phyloP scores from a whole-genome alignment of 2,329 filamentous ascomycete species.

The Paramyrothecium roridum region DNA sequence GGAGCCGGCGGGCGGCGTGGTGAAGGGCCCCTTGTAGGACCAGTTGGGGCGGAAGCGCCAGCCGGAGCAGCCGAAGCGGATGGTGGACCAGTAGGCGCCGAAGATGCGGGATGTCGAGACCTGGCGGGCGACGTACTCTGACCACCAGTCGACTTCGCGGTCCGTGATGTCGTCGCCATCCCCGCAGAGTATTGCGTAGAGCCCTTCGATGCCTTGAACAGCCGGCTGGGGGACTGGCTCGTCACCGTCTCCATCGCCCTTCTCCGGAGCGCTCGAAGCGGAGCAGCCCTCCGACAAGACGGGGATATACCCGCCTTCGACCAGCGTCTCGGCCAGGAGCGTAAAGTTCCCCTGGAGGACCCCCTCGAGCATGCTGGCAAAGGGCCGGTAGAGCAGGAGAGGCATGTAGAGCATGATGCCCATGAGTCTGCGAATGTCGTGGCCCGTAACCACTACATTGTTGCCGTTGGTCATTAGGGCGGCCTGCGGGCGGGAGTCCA shows the following conservation, averaged over 20 bases:
- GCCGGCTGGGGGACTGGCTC: not conserved
- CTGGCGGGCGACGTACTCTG: constrained; percentile 23
- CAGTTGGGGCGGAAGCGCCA: constrained; percentile 34
- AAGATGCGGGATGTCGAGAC: constrained; percentile 22
- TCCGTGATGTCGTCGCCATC: constrained; percentile 25
- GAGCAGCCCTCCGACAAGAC: constrained; percentile 10
- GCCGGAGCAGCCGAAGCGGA: constrained; percentile 36
- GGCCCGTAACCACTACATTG: constrained; percentile 23
- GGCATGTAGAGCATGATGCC: constrained; percentile 25
- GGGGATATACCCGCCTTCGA: constrained; percentile 3
- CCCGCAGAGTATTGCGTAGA: constrained; percentile 26
- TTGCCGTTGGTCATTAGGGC: constrained; percentile 13
- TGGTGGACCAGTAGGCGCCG: constrained; percentile 27
- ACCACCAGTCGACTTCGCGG: constrained; percentile 19
- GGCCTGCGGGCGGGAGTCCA: constrained; percentile 22
- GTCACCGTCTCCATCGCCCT: constrained; percentile 10
- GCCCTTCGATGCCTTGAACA: constrained; percentile 13
- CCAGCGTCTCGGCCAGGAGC: not conserved
- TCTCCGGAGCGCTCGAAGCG: not conserved
- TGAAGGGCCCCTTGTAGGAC: constrained; percentile 34
- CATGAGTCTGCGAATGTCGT: constrained; percentile 25
- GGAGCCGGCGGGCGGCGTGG: constrained; percentile 19
- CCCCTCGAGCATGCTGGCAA: constrained; percentile 9
- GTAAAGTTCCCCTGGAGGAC: constrained; percentile 15
- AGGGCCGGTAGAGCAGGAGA: constrained; percentile 6